phyloP scores from a whole-genome alignment of 495 filamentous ascomycete species.

The Articulospora tetracladia region DNA sequence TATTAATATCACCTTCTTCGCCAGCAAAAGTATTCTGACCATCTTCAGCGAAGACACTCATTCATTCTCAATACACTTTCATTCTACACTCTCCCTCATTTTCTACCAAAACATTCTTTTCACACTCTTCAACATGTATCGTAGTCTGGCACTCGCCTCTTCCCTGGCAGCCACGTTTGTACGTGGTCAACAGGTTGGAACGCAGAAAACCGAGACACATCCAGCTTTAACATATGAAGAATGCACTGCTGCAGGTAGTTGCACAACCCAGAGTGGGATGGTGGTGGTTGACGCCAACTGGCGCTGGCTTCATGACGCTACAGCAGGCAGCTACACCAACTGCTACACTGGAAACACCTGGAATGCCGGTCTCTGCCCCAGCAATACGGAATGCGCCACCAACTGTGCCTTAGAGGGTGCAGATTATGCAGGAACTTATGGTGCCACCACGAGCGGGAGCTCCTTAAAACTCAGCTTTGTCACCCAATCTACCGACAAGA shows the following conservation, averaged over 20 bases:
- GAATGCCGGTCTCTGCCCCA: slow-evolving; percentile 51
- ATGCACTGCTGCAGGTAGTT: slow-evolving; percentile 35
- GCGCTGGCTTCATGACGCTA: slow-evolving; percentile 52
- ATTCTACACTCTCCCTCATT: background rate
- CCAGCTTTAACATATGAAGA: slow-evolving; percentile 44
- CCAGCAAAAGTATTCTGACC: background rate
- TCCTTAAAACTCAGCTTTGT: slow-evolving; percentile 54
- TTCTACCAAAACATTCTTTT: background rate
- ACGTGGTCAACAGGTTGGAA: slow-evolving; percentile 28
- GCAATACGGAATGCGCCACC: slow-evolving; percentile 47
- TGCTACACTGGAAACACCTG: slow-evolving; percentile 63
- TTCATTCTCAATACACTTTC: background rate
- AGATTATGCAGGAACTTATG: slow-evolving; percentile 52
- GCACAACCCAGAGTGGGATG: slow-evolving; percentile 41
- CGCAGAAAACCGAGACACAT: slow-evolving; percentile 37
- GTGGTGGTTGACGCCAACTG: slow-evolving; percentile 65
- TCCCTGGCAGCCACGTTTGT: slow-evolving; percentile 17
- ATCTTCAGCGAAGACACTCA: background rate
- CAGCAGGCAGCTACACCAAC: slow-evolving; percentile 46
- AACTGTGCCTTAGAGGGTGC: slow-evolving; percentile 61
- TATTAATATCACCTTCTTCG: no score
- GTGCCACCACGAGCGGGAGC: slow-evolving; percentile 50
- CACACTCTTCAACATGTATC: slow-evolving; percentile 17
- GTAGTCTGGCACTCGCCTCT: slow-evolving; percentile 17
- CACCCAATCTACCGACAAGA: slow-evolving; percentile 35